Base-by-base conservation (phyloP, 2,329 filamentous ascomycete species). In the Acarospora socialis region DNA sequence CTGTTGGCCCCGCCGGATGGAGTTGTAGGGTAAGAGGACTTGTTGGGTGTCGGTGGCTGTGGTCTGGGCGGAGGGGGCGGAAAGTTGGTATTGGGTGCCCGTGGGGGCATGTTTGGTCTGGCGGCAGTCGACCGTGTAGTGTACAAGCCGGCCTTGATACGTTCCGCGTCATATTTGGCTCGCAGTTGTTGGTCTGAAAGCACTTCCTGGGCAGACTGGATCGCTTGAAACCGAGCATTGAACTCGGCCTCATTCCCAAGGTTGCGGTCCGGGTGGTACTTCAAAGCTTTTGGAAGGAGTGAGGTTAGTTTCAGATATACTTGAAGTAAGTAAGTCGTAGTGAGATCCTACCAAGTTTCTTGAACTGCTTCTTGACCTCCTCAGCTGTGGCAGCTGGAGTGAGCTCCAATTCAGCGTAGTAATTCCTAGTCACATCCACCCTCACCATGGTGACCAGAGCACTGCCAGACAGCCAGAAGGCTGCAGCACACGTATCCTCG, bases 181-280 rank as follows among this genome's bases (percentile, higher is more conserved):
- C 73, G 68, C 43, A 63, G 58, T n/a, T 59, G 55, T 2, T 67
- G 57, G 44, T 78, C 73, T 41, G 61, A 66, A 27, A 81, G 60
- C 32, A 93, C 66, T 51, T 93, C 84, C 49, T 92, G 77, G 14
- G 84, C 84, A 4, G 79, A 73, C 54, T 92, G 81, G 29, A 93
- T 92, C 30, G 77, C 70, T 53, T 92, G 81, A 48, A 93, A 93
- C 48, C 81, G 80, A 19, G 77, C 66, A 43, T 81, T 81, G 49
- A 78, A 79, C 48, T 87, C 81, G 35, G 70, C 59, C 56, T 92
- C 83, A 48, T 71, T 73, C 31, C 84, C 84, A 7, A 78, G 81
- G 49, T 93, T 92, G 37, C 84, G 77, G 52, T 93, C 84, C 5
- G 84, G 84, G 49, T 93, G 84, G 48, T 80, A 92, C 53, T 81